Conservation (phyloP, 2,329 filamentous ascomycete genomes). For the Claviceps pazoutovae region DNA sequence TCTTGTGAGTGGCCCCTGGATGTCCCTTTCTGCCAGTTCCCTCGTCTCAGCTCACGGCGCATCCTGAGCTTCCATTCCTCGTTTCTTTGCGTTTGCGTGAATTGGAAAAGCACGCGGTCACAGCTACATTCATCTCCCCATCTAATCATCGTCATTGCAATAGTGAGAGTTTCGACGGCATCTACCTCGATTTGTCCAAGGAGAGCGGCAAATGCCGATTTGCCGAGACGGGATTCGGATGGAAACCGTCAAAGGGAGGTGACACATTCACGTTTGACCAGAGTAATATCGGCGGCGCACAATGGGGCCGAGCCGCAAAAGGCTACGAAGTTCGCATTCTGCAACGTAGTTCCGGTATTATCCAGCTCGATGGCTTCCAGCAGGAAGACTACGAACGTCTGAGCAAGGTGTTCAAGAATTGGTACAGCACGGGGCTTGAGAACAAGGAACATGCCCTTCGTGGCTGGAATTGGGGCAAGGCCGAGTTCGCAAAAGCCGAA, state of each 20-base stretch:
- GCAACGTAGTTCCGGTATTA: conserved; percentile 68
- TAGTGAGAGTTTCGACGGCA: conserved; percentile 90
- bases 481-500: conserved; percentile 90
- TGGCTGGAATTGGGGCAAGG: conserved; percentile 99
- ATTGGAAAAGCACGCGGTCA: background rate
- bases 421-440: conserved; percentile 90
- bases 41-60: background rate
- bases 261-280: conserved; percentile 90
- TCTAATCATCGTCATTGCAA: background rate
- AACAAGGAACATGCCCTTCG: conserved; percentile 86
- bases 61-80: background rate
- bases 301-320: conserved; percentile 88
- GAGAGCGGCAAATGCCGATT: conserved; percentile 88
- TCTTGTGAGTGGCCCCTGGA: conserved; percentile 16
- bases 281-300: conserved; percentile 69
- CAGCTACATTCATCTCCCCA: background rate
- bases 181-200: conserved; percentile 90
- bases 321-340: conserved; percentile 91
- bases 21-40: background rate
- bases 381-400: conserved; percentile 90
- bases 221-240: conserved; percentile 85
- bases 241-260: conserved; percentile 78
- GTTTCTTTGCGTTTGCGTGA: background rate
- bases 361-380: conserved; percentile 90
- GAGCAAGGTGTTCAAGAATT: conserved; percentile 88